Evolutionary conservation across 2,329 filamentous ascomycete genomes (phyloP), one percentile per base, ranked within the genome.

Genomic region (Cladosporium sp.): DNA sequence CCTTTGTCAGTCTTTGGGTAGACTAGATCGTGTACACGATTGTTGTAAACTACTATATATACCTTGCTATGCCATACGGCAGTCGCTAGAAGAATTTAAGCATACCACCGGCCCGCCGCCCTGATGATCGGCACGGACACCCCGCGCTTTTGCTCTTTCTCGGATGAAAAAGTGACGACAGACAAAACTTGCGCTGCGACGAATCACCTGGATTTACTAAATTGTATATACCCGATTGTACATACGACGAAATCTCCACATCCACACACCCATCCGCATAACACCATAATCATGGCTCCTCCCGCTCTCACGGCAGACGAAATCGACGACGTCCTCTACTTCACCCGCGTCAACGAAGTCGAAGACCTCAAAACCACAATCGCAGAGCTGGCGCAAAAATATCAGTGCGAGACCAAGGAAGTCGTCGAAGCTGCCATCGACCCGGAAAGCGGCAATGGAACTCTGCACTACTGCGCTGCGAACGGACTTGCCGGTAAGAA

Each of bases 261-360:
- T 32, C 30, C 30, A 12, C 27, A 7, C 27, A n/a, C n/a, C n/a
- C n/a, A n/a, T n/a, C n/a, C n/a, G n/a, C n/a, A n/a, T n/a, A n/a
- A n/a, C n/a, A 13, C 11, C 46, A 35, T 50, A 8, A 54, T 53
- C 35, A 22, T 25, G 15, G 30, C 29, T 20, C n/a, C 40, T 7
- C 50, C 55, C 51, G 56, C 48, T 58, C 73, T 92, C 42, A 79
- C 80, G 43, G 83, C 86, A 65, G 91, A 95, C 47, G 82, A 90
- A 68, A 85, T 94, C 62, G 91, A 96, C 67, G 92, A 97, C 70
- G 79, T 97, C 57, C 80, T 97, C 58, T 96, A 95, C 73, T 83
- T 88, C 59, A 80, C 90, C 2, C 87, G 92, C 32, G 78, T 80
- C 0, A 89, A 89, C 56, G 91, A 96, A 56, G 74, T 82, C 51